A percentile compares a stretch with the other conserved stretches of the same genome.
phyloP scores from a whole-genome alignment of 2,329 filamentous ascomycete species.

The Geosmithia putterillii region DNA sequence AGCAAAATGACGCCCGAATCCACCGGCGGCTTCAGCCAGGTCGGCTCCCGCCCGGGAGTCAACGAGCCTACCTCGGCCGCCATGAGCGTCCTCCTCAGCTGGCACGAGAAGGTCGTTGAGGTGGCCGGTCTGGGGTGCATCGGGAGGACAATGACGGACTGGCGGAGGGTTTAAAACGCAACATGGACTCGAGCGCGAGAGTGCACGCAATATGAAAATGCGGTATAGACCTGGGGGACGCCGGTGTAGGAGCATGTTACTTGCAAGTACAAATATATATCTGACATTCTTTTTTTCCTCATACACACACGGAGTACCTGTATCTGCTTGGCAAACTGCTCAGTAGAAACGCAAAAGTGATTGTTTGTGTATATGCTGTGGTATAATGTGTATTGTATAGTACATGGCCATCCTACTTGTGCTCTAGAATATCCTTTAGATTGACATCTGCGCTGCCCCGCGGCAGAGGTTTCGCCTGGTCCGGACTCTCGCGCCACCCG shows the following conservation, averaged over 20 bases:
- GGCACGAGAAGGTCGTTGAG: constrained; percentile 98
- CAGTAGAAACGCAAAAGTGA: too few species aligned
- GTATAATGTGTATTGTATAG: too few species aligned
- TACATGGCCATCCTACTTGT: constrained; percentile 1
- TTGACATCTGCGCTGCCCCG: constrained; percentile 80
- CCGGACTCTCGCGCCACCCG: constrained; percentile 80
- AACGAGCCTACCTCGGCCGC: constrained; percentile 66
- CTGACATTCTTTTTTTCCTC: too few species aligned
- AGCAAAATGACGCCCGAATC: constrained; percentile 54
- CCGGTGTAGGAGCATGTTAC: background rate
- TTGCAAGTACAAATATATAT: background rate
- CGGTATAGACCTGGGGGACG: background rate
- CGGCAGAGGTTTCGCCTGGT: constrained; percentile 67
- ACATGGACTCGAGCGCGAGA: background rate
- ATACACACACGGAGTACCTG: too few species aligned
- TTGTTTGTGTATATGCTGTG: too few species aligned
- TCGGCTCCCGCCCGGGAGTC: constrained; percentile 40
- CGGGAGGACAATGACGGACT: constrained; percentile 90
- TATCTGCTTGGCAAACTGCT: too few species aligned
- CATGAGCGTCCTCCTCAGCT: constrained; percentile 95
- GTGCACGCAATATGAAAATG: too few species aligned
- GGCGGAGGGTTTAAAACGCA: constrained; percentile 51
- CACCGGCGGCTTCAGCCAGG: constrained; percentile 76
- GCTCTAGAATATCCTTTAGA: constrained; percentile 62
- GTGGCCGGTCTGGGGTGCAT: constrained; percentile 85